phyloP scores from a whole-genome alignment of 192 early-diverging fungal genomes.

The Mortierella antarctica region DNA sequence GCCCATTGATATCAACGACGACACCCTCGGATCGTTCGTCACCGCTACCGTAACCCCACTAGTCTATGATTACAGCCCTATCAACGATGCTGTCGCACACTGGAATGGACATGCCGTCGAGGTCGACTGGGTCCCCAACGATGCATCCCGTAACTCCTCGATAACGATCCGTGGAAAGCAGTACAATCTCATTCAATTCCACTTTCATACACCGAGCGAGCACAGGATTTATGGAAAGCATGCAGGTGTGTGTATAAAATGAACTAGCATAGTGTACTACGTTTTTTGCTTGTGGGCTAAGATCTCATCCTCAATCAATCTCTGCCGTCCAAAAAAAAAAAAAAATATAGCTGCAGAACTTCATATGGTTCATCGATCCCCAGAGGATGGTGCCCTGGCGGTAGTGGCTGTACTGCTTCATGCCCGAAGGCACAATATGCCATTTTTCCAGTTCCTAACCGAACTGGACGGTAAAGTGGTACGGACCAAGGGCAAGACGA shows the following conservation, averaged over 20 bases:
- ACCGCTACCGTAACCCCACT: neutral
- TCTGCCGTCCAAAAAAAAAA: neutral
- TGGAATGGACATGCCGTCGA: constrained; percentile 61
- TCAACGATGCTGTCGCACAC: constrained; percentile 4
- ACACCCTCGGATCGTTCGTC: neutral
- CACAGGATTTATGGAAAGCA: constrained; percentile 54
- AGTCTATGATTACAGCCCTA: constrained; percentile 1
- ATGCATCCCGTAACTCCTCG: neutral
- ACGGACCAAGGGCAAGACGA: too few relatives aligned
- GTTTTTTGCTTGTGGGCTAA: neutral
- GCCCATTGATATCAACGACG: constrained; percentile 54
- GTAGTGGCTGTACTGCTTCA: constrained; percentile 62
- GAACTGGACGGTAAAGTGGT: neutral
- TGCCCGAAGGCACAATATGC: constrained; percentile 9
- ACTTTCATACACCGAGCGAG: constrained; percentile 70
- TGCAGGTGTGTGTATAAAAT: neutral
- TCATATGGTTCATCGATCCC: constrained; percentile 61
- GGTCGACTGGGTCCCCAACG: constrained; percentile 5
- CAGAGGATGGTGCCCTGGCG: constrained; percentile 32
- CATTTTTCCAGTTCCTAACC: constrained; percentile 32
- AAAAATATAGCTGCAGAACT: constrained; percentile 29
- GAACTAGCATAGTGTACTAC: neutral
- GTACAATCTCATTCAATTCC: constrained; percentile 61
- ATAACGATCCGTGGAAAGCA: constrained; percentile 12
- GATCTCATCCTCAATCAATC: neutral